phyloP scores from a whole-genome alignment of 495 filamentous ascomycete genomes.

The Penicillium silybi region DNA sequence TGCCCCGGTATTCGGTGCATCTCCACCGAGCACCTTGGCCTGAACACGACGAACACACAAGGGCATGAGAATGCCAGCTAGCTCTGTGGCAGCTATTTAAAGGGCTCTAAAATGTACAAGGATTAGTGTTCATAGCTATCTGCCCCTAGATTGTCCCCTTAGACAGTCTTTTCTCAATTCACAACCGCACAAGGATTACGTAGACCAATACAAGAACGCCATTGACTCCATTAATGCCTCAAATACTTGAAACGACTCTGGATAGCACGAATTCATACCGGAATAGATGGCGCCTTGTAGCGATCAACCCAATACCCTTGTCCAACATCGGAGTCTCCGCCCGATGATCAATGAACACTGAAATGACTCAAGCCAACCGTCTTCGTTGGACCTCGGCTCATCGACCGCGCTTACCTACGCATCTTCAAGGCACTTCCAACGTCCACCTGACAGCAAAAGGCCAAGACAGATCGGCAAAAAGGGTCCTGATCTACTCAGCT shows the following conservation, averaged over 20 bases:
- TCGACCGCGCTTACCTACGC: neutral
- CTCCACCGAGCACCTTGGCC: conserved; percentile 12
- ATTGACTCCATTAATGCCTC: neutral
- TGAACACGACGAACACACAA: neutral
- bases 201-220: neutral
- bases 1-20: conserved; percentile 30
- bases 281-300: conserved; percentile 1
- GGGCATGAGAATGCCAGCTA: neutral
- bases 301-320: neutral
- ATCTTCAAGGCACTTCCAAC: neutral
- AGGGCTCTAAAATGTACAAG: neutral
- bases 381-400: conserved; percentile 27
- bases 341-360: conserved; percentile 2
- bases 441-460: neutral
- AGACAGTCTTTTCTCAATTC: neutral
- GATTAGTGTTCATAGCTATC: neutral
- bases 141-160: too few species aligned
- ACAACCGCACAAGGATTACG: neutral
- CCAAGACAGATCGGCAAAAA: neutral
- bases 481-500: neutral
- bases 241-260: neutral
- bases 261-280: conserved; percentile 8
- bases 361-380: conserved; percentile 12
- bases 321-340: conserved; percentile 6
- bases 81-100: neutral